Base-by-base conservation (phyloP, 345 rosid genomes). In the Populus simonii region DNA sequence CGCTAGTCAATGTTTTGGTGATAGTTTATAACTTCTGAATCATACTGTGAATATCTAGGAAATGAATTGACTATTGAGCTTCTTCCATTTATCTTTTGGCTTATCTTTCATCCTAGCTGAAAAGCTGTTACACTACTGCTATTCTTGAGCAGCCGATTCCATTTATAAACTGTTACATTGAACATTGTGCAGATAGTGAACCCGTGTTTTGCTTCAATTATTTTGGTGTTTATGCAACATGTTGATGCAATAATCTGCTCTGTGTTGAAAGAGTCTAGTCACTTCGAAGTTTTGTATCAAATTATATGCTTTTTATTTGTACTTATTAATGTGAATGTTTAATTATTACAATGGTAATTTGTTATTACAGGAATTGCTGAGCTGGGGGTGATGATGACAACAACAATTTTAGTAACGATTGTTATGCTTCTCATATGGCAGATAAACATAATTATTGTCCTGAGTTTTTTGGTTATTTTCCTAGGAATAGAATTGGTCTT, bases 381-480 rank as follows among this genome's bases (percentile, higher is more conserved):
- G 91, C 87, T 93, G 35, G 98, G 97, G 73, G 97, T 96, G 83
- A 96, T 96, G 99, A 96, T 93, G 98, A 96, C 92, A 92, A 96
- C 98, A 62, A 93, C 98, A 75, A 69, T 91, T 68, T 87, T 96
- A 72, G 97, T 94, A 77, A 96, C 98, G 39, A 79, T 96, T 69
- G 97, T 96, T 77, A 96, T 96, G 99, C 98, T 96, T 85, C 98
- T 96, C 75, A 91, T 96, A 84, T 96, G 99, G 99, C 96, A 91
- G 89, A 96, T 92, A 80, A 93, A 96, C 85, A 96, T 96, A 82
- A 68, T 90, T 67, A 71, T 93, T 33, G 98, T 90, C 73, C 81
- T 90, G 74, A 89, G 89, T 79, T 96, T 93, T 81, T 80, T 74
- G 72, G 74, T 88, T 78, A 71, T 94, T 71, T 91, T 96, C 91